A percentile compares a stretch with the other conserved stretches of the same genome.
These are phyloP conservation scores for Tuber indicum DNA, from an alignment of 495 filamentous ascomycete species.

Conservation along the genomic window DNA sequence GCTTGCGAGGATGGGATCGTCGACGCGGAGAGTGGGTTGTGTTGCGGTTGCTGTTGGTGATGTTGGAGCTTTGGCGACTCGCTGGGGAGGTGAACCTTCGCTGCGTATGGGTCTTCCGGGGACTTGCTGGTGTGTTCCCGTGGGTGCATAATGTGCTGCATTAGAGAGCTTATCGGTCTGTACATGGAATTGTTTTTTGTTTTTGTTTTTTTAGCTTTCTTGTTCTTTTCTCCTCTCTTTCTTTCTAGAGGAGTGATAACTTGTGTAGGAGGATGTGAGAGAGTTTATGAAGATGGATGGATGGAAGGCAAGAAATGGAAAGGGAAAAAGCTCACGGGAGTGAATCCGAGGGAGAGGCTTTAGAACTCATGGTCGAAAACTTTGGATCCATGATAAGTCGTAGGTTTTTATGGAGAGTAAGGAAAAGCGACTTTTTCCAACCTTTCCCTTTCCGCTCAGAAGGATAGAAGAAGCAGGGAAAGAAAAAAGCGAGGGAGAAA, in stretches of 20 bases:
- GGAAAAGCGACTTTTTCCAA: neutral
- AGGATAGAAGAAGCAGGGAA: neutral
- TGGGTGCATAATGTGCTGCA: slow-evolving; percentile 32
- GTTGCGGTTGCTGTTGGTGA: neutral
- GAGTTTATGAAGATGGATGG: neutral
- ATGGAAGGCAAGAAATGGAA: slow-evolving; percentile 12
- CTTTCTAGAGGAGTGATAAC: neutral
- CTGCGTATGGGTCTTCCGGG: neutral
- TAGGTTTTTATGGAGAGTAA: neutral
- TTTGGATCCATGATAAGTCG: slow-evolving; percentile 24
- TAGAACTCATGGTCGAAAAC: slow-evolving; percentile 23
- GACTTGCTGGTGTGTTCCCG: slow-evolving; percentile 3
- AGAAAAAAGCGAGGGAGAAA: neutral
- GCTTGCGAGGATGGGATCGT: neutral
- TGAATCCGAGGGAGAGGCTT: slow-evolving; percentile 26
- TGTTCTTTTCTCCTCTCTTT: neutral
- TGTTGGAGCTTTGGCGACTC: slow-evolving; percentile 3
- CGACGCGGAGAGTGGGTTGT: neutral
- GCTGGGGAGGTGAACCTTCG: neutral
- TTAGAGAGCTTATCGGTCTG: slow-evolving; percentile 32
- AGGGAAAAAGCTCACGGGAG: slow-evolving; percentile 23
- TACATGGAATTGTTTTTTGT: slow-evolving; percentile 5
- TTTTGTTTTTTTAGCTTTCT: slow-evolving; percentile 8
- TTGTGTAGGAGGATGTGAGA: neutral
- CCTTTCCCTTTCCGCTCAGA: neutral